Evolutionary conservation across 2,329 filamentous ascomycete species (phyloP).

Genomic region (Trichoderma atrobrunneum): DNA sequence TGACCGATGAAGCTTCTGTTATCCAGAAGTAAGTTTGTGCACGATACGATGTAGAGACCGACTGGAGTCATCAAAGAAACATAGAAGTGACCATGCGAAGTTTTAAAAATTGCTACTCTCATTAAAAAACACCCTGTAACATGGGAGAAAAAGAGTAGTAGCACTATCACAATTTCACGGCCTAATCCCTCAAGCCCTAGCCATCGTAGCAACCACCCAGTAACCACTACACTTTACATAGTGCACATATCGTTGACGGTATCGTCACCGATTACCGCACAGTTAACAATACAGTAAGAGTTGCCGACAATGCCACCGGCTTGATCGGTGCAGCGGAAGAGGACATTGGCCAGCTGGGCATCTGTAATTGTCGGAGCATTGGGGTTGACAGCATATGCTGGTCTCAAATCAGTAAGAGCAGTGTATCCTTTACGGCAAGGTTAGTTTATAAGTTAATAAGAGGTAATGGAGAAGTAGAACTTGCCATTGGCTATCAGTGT

Average conservation of each 20-base stretch:
- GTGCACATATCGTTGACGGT: not conserved
- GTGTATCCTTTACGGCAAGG: not conserved
- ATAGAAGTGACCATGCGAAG: not conserved
- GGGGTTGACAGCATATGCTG: not conserved
- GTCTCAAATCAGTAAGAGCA: not conserved
- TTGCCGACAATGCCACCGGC: not conserved
- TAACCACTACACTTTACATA: not conserved
- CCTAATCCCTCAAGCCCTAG: not conserved
- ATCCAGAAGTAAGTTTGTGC: not conserved
- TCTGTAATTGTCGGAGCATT: not conserved
- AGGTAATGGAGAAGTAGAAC: not conserved
- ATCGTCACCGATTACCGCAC: not conserved
- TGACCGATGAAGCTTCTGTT: not conserved
- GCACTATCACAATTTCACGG: not conserved
- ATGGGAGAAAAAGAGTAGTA: not conserved
- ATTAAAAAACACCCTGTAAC: not conserved
- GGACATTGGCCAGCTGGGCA: not conserved
- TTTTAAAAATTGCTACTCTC: not conserved
- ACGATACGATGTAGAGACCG: not conserved
- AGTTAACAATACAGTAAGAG: not conserved
- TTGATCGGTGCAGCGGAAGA: not conserved
- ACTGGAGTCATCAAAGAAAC: not conserved
- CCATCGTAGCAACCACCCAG: not conserved
- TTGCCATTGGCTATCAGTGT: not conserved
- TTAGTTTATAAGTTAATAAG: not conserved